Base-by-base conservation (phyloP, 768 basidiomycete species). In the Infundibulicybe gibba region DNA sequence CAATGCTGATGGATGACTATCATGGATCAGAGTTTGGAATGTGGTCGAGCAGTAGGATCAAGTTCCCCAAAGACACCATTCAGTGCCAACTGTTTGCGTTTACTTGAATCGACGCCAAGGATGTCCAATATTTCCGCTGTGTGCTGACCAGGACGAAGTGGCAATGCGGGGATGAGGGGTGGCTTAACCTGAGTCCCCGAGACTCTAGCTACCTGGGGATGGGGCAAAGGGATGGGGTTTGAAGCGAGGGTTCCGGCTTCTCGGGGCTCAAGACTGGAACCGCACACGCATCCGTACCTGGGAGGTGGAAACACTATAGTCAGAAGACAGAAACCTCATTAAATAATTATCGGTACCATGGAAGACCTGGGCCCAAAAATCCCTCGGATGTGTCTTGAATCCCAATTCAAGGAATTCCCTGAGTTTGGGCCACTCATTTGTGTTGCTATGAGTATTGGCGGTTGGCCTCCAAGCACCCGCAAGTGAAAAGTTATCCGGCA, bases 241-340 rank as follows among this genome's bases (percentile, higher is more conserved):
- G 68, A 54, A 47, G 72, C 64, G 19, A 75, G 60, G 30, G 60
- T 63, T 2, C 70, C 74, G 4, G 84, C 86, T 70, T 87, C 19
- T 64, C 56, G 0, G 83, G 75, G 4, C 78, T 72, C 20, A 90
- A 69, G 25, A 90, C 83, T 0, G 88, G 87, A 12, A 86, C 64
- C 9, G 75, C 75, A 57, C 88, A 90, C 6, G 85, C 82, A 49
- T 90, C 88, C 11, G 77, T 83, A 21, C 74, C 87, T 90, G 55
- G 15, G 34, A 17, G 19, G 34, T n/a, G n/a, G n/a, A n/a, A n/a
- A n/a, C n/a, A n/a, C 34, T 11, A 16, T 3, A 41, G 40, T 30
- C 39, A 11, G 25, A 48, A 11, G 40, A 21, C n/a, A 46, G 9
- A 44, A 31, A 34, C 41, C 31, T n/a, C n/a, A 9, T 3, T 21